phyloP scores from a whole-genome alignment of 2,329 filamentous ascomycete genomes.

The Drechslerella dactyloides region DNA sequence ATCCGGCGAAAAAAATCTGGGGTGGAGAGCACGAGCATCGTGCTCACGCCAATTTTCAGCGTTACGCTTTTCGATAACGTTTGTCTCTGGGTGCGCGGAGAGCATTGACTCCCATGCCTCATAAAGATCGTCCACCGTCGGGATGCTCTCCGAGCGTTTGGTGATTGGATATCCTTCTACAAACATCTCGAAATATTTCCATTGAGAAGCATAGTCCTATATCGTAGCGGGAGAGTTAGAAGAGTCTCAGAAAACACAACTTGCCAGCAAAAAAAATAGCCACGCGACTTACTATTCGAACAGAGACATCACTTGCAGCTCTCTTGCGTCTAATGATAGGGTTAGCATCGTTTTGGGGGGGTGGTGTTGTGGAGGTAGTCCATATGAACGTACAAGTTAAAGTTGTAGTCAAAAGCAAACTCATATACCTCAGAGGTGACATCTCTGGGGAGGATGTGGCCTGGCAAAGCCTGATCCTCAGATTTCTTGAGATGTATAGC shows the following conservation, averaged over 20 bases:
- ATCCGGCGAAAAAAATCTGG: constrained; percentile 20
- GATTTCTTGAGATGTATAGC: constrained; percentile 36
- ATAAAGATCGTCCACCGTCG: constrained; percentile 27
- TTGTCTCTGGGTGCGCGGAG: constrained; percentile 28
- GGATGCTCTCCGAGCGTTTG: constrained; percentile 26
- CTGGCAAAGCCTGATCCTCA: constrained; percentile 28
- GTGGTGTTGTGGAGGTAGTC: constrained; percentile 8
- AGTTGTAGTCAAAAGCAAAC: constrained; percentile 39
- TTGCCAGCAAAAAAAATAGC: constrained; percentile 7
- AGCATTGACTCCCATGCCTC: constrained; percentile 35
- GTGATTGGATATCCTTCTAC: constrained; percentile 17
- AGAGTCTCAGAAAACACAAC: constrained; percentile 2
- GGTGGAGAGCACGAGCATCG: constrained; percentile 32
- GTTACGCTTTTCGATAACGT: constrained; percentile 31
- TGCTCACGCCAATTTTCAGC: constrained; percentile 38
- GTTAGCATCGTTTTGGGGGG: constrained; percentile 7
- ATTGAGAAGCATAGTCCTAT: constrained; percentile 39
- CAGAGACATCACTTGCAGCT: constrained; percentile 33
- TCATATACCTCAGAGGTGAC: constrained; percentile 34
- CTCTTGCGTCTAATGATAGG: constrained; percentile 30
- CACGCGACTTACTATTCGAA: constrained; percentile 35
- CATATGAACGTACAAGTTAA: constrained; percentile 24
- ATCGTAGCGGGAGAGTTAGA: constrained; percentile 17
- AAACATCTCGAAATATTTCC: constrained; percentile 22
- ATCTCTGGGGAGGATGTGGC: constrained; percentile 27